Conservation (phyloP, 768 basidiomycete genomes). For the Lactifluus rugatus region DNA sequence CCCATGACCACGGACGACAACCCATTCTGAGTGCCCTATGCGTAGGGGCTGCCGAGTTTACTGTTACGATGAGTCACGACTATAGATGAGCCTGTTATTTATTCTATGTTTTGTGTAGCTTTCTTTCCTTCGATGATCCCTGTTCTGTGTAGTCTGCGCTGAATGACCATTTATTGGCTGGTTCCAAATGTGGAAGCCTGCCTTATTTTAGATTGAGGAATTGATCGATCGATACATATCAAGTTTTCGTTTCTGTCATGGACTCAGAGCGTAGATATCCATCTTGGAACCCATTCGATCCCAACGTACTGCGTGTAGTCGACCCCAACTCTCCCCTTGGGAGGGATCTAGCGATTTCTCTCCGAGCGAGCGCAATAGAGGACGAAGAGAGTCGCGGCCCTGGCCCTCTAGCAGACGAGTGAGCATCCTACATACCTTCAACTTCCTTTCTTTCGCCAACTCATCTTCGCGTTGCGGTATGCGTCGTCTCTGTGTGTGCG, state of each 20-base stretch:
- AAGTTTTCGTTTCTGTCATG: not conserved
- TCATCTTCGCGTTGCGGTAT: not conserved
- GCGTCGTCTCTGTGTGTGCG: too few relatives aligned
- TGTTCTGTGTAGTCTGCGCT: constrained; percentile 6
- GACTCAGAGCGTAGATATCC: not conserved
- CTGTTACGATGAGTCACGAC: constrained; percentile 1
- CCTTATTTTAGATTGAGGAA: too few relatives aligned
- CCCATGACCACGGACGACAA: constrained; percentile 50
- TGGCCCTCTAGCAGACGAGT: not conserved
- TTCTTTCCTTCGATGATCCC: not conserved
- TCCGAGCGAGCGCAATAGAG: not conserved
- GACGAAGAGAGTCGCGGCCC: not conserved
- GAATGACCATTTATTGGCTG: constrained; percentile 2
- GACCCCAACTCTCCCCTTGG: not conserved
- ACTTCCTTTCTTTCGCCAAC: not conserved
- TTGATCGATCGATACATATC: too few relatives aligned
- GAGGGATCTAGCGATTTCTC: not conserved
- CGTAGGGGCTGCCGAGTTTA: not conserved
- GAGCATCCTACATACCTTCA: not conserved
- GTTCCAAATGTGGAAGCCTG: not conserved
- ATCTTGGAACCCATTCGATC: not conserved
- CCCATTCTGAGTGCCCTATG: constrained; percentile 44
- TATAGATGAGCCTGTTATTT: constrained; percentile 15
- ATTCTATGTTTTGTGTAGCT: constrained; percentile 10
- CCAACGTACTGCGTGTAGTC: not conserved